Evolutionary conservation across 768 basidiomycete species (phyloP), one percentile per base, ranked within the genome.

Genomic region (Tulasnella sp.): DNA sequence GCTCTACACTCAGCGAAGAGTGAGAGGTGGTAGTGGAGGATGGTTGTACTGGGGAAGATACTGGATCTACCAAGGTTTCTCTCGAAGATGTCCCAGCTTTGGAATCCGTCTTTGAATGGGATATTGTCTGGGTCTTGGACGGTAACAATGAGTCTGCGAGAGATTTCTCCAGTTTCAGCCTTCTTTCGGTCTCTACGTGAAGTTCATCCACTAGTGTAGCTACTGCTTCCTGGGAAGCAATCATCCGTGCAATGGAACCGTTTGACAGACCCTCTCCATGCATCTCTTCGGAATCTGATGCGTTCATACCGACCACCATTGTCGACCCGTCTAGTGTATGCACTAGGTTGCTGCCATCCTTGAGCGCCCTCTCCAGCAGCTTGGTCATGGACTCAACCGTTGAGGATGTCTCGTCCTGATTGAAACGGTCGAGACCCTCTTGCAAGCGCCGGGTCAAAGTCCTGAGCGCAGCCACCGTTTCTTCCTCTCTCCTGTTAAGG

Each of bases 401-500:
- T 24, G 25, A 19, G n/a, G n/a, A 28, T 27, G 20, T 16, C 10
- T 41, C 39, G 24, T 16, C 39, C 3, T n/a, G n/a, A n/a, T n/a
- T n/a, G n/a, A n/a, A n/a, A n/a, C 24, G 22, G n/a, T 46, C 37
- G 28, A 69, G 54, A 4, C 61, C 58, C 57, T 81, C 77, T 31
- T 69, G 68, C 8, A 72, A 70, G 9, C 71, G 66, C 42, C 73
- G 65, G 5, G 77, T 65, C 78, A 78, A 83, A 40, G 74, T 66
- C 43, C 72, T 64, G 53, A 87, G 58, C 5, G 65, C 69, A 57
- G 79, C 77, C 1, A 69, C 66, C 0, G 80, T 58, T 24, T 67
- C 63, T 59, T 84, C 82, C 59, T 87, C 84, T n/a, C 82, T 66
- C 0, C 71, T 70, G 1, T 80, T 66, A 58, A 84, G 66, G 0